phyloP scores from a whole-genome alignment of 2,329 filamentous ascomycete genomes.

The Anisogramma anomala region DNA sequence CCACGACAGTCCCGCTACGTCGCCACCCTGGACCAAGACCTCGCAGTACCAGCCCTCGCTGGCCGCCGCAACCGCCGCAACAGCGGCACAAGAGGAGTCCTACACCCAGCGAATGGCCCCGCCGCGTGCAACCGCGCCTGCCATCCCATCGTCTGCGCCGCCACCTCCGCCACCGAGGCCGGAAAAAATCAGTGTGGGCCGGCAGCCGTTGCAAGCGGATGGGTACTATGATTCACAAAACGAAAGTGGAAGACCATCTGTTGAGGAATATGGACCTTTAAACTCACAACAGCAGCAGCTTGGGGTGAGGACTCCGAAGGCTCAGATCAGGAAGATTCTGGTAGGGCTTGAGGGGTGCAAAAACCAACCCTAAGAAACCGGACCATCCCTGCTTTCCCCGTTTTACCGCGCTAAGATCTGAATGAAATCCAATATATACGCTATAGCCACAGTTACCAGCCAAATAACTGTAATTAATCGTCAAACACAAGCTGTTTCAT shows the following conservation, averaged over 20 bases:
- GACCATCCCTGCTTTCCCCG: too few relatives aligned
- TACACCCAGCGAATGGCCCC: too few relatives aligned
- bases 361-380: too few relatives aligned
- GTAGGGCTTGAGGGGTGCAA: constrained; percentile 2
- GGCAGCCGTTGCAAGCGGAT: constrained; percentile 13
- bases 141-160: constrained; percentile 15
- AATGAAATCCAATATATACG: too few relatives aligned
- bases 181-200: constrained; percentile 21
- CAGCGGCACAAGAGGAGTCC: constrained; percentile 14
- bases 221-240: constrained; percentile 2
- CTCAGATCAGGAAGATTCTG: constrained; percentile 15
- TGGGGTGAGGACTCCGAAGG: constrained; percentile 5
- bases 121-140: constrained; percentile 7
- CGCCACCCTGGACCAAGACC: constrained; percentile 10
- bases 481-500: too few relatives aligned
- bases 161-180: constrained; percentile 24
- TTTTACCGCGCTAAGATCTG: too few relatives aligned
- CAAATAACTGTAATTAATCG: too few relatives aligned
- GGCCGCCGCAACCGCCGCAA: too few relatives aligned
- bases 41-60: constrained; percentile 11
- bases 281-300: constrained; percentile 3
- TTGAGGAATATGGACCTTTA: constrained; percentile 7
- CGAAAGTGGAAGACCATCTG: background rate
- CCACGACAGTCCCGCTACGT: constrained; percentile 5
- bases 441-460: too few relatives aligned